A percentile compares a stretch with the other conserved stretches of the same genome.
Evolutionary conservation across 2,329 filamentous ascomycete genomes (phyloP).

Genomic region (Aureobasidium vineae): DNA sequence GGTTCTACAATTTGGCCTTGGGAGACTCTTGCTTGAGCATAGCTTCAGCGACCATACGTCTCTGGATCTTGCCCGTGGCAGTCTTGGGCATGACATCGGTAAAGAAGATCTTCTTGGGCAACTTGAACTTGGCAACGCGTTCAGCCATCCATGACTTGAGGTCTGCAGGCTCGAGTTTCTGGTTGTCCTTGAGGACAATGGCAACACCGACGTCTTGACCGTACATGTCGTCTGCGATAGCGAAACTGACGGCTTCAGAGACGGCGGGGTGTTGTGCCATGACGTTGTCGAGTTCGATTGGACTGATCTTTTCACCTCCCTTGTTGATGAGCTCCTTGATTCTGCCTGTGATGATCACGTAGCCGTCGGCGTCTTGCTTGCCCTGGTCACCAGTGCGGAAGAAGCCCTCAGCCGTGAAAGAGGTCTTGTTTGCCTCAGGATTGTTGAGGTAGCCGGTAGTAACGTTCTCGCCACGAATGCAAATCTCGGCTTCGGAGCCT

Average conservation of each 20-base stretch:
- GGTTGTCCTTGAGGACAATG: constrained; percentile 67
- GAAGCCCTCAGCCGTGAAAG: constrained; percentile 73
- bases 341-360: constrained; percentile 81
- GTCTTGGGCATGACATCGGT: constrained; percentile 85
- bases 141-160: constrained; percentile 67
- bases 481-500: constrained; percentile 76
- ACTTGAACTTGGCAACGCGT: constrained; percentile 77
- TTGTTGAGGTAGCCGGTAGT: constrained; percentile 87
- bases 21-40: constrained; percentile 62
- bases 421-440: constrained; percentile 67
- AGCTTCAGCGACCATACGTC: constrained; percentile 78
- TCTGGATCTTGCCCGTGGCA: constrained; percentile 86
- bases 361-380: constrained; percentile 74
- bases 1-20: constrained; percentile 27
- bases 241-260: constrained; percentile 78
- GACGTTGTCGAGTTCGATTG: constrained; percentile 83
- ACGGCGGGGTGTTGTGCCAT: constrained; percentile 70
- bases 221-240: constrained; percentile 76
- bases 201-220: constrained; percentile 79
- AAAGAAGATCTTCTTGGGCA: constrained; percentile 72
- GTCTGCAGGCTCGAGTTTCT: constrained; percentile 55
- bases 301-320: constrained; percentile 84
- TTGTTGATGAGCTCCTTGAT: constrained; percentile 95
- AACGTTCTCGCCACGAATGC: constrained; percentile 77
- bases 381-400: constrained; percentile 89